phyloP scores from a whole-genome alignment of 2,329 filamentous ascomycete genomes.

The Phialophora tarda region DNA sequence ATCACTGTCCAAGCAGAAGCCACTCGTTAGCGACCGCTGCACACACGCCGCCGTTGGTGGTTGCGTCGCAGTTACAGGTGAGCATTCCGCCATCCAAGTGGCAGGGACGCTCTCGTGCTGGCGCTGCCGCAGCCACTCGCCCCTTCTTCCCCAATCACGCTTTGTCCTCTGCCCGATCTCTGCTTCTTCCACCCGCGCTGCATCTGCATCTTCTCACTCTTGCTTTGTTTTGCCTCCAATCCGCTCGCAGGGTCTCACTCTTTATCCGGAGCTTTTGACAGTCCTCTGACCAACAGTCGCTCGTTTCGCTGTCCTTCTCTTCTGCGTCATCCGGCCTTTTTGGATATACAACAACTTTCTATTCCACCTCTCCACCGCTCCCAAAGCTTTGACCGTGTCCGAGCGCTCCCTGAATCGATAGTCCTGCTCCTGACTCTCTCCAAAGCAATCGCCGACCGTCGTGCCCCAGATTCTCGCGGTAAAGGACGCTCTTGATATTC shows the following conservation, averaged over 20 bases:
- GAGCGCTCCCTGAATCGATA: neutral
- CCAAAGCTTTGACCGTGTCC: conserved; percentile 13
- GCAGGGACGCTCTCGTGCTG: conserved; percentile 13
- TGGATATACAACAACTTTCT: conserved; percentile 13
- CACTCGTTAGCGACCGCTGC: neutral
- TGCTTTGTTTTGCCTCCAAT: conserved; percentile 33
- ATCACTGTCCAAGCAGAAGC: neutral
- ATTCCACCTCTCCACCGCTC: conserved; percentile 15
- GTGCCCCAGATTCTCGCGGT: neutral
- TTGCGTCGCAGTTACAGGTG: neutral
- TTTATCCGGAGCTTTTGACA: conserved; percentile 20
- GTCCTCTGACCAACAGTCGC: conserved; percentile 36
- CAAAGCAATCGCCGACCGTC: neutral
- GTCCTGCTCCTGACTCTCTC: neutral
- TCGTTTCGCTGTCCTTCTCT: conserved; percentile 34
- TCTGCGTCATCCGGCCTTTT: conserved; percentile 24
- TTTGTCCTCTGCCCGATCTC: conserved; percentile 37
- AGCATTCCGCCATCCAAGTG: conserved; percentile 3
- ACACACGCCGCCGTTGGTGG: neutral
- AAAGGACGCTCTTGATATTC: conserved; percentile 84
- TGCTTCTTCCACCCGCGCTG: conserved; percentile 39
- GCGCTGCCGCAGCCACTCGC: conserved; percentile 12
- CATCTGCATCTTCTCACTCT: conserved; percentile 34
- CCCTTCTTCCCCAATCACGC: conserved; percentile 44
- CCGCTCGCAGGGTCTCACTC: conserved; percentile 20